Percentiles rank a stretch among this genome's conserved stretches.
Conservation (phyloP, 495 filamentous ascomycete genomes). For the Penicillium coprophilum region DNA sequence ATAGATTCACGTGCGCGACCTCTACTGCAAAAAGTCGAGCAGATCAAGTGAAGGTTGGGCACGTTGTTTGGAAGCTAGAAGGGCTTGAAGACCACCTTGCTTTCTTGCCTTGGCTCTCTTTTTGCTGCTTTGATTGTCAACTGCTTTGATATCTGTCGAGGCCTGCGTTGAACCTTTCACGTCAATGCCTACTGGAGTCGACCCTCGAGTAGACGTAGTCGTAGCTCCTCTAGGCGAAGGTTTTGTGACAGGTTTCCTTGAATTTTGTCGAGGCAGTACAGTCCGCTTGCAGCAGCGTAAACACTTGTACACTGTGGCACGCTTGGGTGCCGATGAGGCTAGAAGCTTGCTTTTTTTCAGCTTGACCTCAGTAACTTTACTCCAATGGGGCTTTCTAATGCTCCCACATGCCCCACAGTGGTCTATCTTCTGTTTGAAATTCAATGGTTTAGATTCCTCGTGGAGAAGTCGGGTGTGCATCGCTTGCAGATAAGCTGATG, state of each 20-base stretch:
- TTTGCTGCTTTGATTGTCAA: constrained; percentile 55
- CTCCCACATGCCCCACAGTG: constrained; percentile 55
- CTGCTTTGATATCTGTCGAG: constrained; percentile 22
- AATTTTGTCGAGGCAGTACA: constrained; percentile 23
- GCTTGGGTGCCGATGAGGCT: constrained; percentile 16
- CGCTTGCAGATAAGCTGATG: constrained; percentile 48
- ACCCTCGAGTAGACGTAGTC: constrained; percentile 8
- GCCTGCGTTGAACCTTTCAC: constrained; percentile 3
- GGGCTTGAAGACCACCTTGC: constrained; percentile 56
- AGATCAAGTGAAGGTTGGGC: constrained; percentile 48
- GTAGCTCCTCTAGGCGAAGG: constrained; percentile 8
- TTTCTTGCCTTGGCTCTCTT: constrained; percentile 60
- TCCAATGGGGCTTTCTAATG: constrained; percentile 43
- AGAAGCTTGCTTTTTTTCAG: constrained; percentile 25
- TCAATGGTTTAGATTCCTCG: constrained; percentile 40
- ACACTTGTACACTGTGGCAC: constrained; percentile 41
- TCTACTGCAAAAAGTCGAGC: constrained; percentile 57
- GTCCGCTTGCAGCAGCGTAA: constrained; percentile 39
- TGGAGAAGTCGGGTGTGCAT: constrained; percentile 43
- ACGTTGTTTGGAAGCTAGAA: constrained; percentile 53
- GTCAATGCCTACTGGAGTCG: constrained; percentile 11
- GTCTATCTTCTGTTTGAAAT: constrained; percentile 37
- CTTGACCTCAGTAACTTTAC: constrained; percentile 33
- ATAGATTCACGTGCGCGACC: constrained; percentile 5
- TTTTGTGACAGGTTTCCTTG: constrained; percentile 12